Base-by-base conservation (phyloP, 2,329 filamentous ascomycete species). In the Thielaviopsis euricoi region DNA sequence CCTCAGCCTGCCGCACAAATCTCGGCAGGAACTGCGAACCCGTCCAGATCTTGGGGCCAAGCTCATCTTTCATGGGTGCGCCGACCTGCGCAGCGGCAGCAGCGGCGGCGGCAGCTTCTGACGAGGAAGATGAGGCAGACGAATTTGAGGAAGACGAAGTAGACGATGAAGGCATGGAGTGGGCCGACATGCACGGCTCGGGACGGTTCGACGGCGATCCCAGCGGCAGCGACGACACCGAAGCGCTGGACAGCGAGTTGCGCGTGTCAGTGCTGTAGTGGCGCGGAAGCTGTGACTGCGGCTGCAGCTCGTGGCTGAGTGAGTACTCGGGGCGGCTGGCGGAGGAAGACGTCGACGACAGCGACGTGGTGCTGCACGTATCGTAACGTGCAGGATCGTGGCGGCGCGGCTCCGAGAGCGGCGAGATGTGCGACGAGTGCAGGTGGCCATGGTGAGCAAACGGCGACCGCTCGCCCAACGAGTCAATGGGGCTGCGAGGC, bases 41-140 rank as follows among this genome's bases (percentile, higher is more conserved):
- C 1, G 81, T 84, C 82, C 82, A 85, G 60, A 85, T 85, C 71
- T 83, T 84, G 13, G 82, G 81, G 0, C 81, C 81, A 15, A 84
- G 69, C 0, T 77, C 77, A 65, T 84, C 80, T 67, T 82, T 83
- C 15, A 73, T 71, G 0, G 74, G 70, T 10, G 73, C 63, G 1
- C 71, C 72, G 53, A 80, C 78, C 1, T 72, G 69, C 6, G 63
- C 55, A 12, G 55, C 58, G 22, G n/a, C n/a, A 22, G 22, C 15
- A 26, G 22, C 40, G 21, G n/a, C n/a, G n/a, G n/a, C n/a, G n/a
- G n/a, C n/a, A n/a, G n/a, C n/a, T n/a, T n/a, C n/a, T n/a, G n/a
- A n/a, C n/a, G n/a, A n/a, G n/a, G n/a, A n/a, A n/a, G n/a, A n/a
- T n/a, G n/a, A n/a, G n/a, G n/a, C n/a, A n/a, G n/a, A n/a, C n/a